Evolutionary conservation across 192 early-diverging fungal genomes (phyloP), one percentile per base, ranked within the genome.

Genomic region (Rhizoclosmatium globosum): DNA sequence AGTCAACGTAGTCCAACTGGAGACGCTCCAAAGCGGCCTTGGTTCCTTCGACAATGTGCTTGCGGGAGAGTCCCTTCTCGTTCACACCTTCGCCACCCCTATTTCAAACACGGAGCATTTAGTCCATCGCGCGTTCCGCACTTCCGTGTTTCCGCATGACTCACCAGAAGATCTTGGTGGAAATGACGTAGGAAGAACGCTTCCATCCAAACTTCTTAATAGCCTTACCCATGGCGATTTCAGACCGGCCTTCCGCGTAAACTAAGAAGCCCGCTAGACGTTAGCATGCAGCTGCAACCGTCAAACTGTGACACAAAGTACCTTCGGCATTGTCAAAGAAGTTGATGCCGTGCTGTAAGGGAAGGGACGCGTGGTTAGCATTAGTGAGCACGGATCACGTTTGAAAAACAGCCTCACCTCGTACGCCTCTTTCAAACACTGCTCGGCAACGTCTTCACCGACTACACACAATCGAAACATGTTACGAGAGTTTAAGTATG

Each of bases 11-110:
- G 47, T 92, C 92, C 65, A 94, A 79, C 62, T 92, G 86, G 44
- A 95, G 83, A 13, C 95, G 60, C 19, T 64, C 64, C 44, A 76
- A 88, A 61, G 89, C 89, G 44, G 94, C 84, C 23, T 87, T 93
- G 1, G 93, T 93, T 85, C 95, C 95, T 68, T 96, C 94, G 73
- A 95, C 85, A 45, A 96, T 91, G 82, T 96, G 94, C 76, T 96
- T 96, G 65, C 94, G 87, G 1, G 93, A 94, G 38, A 96, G 84
- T 3, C 95, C 95, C 47, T 89, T 88, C 58, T 94, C 93, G 82
- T 96, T 96, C 45, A 89, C 90, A 0, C 92, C 72, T 2, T 76
- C 74, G 3, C 61, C 61, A 50, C 58, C 74, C 59, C 60, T 62
- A 39, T 53, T 7, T 19, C 23, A 23, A 21, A 62, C 21, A 56